Conservation (phyloP, 805 yeast species). For the Wickerhamomyces ciferrii region DNA sequence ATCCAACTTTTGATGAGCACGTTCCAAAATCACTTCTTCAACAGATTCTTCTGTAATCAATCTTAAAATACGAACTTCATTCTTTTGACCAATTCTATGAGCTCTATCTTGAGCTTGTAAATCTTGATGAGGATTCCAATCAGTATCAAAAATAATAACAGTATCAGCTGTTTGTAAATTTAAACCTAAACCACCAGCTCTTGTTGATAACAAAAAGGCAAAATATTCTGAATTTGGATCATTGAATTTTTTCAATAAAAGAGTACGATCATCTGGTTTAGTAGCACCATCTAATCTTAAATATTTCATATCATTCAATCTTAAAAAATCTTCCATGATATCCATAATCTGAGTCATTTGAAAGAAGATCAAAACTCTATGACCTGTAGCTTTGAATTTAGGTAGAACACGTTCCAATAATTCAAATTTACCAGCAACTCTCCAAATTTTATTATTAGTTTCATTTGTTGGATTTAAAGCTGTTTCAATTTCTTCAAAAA, state of each 20-base stretch:
- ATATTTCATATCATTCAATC: conserved; percentile 62
- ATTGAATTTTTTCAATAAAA: conserved; percentile 67
- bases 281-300: conserved; percentile 80
- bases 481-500: conserved; percentile 76
- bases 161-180: conserved; percentile 87
- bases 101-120: conserved; percentile 89
- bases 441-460: conserved; percentile 66
- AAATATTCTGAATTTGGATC: conserved; percentile 74
- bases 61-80: conserved; percentile 78
- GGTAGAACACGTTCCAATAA: conserved; percentile 70
- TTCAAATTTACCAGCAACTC: conserved; percentile 79
- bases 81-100: conserved; percentile 85
- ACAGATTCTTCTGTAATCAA: conserved; percentile 78
- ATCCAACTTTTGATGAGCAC: conserved; percentile 79
- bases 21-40: conserved; percentile 75
- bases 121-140: conserved; percentile 92
- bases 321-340: conserved; percentile 79
- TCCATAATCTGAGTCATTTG: conserved; percentile 92
- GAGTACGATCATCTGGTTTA: conserved; percentile 79
- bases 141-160: conserved; percentile 80
- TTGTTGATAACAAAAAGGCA: conserved; percentile 72
- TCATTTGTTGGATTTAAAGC: conserved; percentile 57
- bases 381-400: conserved; percentile 69
- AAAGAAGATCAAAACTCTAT: conserved; percentile 75
- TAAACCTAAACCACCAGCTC: conserved; percentile 88